Conservation (phyloP, 306 rosid species). For the Nissolia schottii region DNA sequence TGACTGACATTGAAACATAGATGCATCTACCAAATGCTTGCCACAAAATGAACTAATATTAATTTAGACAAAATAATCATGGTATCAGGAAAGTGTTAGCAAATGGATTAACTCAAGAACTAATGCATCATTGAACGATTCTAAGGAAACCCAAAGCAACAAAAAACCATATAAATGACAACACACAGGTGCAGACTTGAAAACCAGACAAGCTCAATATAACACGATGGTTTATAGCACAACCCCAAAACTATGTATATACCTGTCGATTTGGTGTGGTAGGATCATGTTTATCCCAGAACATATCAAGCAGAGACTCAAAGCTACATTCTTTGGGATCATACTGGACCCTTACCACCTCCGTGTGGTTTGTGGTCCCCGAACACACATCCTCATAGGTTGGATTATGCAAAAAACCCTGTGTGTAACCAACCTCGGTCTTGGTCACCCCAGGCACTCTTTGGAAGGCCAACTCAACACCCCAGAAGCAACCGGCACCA, state of each 20-base stretch:
- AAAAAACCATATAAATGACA: neutral
- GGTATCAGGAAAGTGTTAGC: neutral
- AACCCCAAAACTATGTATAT: neutral
- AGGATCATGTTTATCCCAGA: conserved; percentile 88
- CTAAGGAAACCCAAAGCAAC: neutral
- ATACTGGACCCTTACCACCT: conserved; percentile 84
- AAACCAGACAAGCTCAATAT: conserved; percentile 11
- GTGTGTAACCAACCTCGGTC: conserved; percentile 88
- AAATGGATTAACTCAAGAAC: neutral
- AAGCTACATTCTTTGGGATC: conserved; percentile 66
- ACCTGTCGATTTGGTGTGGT: conserved; percentile 95
- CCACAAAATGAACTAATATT: neutral
- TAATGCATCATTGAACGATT: neutral
- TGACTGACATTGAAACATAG: neutral
- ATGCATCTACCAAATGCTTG: neutral
- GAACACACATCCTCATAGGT: conserved; percentile 78
- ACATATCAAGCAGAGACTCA: conserved; percentile 64
- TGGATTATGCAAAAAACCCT: conserved; percentile 73
- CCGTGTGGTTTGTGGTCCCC: conserved; percentile 64
- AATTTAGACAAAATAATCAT: neutral
- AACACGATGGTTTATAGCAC: neutral
- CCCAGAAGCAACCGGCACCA: conserved; percentile 99
- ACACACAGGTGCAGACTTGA: neutral
- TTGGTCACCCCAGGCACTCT: conserved; percentile 73
- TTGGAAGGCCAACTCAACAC: conserved; percentile 89